phyloP scores from a whole-genome alignment of 2,329 filamentous ascomycete species.

The Orbilia javanica region DNA sequence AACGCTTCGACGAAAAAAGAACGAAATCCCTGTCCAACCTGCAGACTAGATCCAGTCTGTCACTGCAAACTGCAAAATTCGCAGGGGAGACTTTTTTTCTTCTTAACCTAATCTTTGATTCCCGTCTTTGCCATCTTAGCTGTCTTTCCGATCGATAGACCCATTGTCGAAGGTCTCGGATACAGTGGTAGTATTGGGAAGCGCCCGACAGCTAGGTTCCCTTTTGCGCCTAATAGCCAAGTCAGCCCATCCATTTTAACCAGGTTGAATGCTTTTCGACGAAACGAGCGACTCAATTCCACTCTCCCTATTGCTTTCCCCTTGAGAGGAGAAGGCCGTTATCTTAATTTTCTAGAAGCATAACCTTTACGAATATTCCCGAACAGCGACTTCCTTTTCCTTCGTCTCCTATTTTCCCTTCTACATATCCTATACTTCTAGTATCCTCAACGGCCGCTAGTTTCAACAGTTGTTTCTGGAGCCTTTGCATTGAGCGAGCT shows the following conservation, averaged over 20 bases:
- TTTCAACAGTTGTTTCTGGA: constrained; percentile 3
- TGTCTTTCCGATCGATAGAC: constrained; percentile 10
- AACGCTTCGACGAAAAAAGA: constrained; percentile 28
- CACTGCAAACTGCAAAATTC: constrained; percentile 8
- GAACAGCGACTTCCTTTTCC: constrained; percentile 1
- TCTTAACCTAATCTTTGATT: neutral
- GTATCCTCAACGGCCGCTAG: neutral
- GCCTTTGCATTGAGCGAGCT: neutral
- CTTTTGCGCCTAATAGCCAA: constrained; percentile 38
- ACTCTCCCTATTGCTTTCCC: constrained; percentile 48
- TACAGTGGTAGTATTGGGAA: constrained; percentile 54
- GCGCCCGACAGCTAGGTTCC: constrained; percentile 21
- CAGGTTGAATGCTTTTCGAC: constrained; percentile 47
- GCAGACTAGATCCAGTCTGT: constrained; percentile 4
- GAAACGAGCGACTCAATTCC: constrained; percentile 31
- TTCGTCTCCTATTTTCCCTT: neutral
- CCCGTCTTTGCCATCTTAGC: neutral
- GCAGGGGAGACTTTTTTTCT: constrained; percentile 9
- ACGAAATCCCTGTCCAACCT: constrained; percentile 31
- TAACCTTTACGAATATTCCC: neutral
- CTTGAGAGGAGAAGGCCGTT: constrained; percentile 44
- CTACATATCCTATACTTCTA: neutral
- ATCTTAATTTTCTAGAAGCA: constrained; percentile 26
- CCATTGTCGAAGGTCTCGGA: constrained; percentile 35
- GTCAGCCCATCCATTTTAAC: constrained; percentile 47